A percentile compares a stretch with the other conserved stretches of the same genome.
Evolutionary conservation across 2,329 filamentous ascomycete genomes (phyloP).

Genomic region (Leptographium procerum): DNA sequence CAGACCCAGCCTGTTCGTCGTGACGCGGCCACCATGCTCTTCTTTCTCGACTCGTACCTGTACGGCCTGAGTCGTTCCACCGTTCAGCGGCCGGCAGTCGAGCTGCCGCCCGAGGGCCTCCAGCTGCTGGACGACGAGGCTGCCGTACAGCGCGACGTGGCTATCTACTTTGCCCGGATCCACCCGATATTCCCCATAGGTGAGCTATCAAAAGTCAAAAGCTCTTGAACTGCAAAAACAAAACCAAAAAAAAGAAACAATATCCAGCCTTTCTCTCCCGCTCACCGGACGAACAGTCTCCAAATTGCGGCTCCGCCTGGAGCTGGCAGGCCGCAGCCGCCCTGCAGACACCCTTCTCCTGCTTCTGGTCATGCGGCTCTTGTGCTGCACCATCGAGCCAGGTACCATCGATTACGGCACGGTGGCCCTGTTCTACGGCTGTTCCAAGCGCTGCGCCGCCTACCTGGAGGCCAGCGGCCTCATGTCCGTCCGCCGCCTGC

Average conservation of each 20-base stretch:
- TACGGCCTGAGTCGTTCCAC: constrained; percentile 1
- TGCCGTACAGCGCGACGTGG: not conserved
- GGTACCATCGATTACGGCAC: not conserved
- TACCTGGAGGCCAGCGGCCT: constrained; percentile 6
- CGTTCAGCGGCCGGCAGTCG: not conserved
- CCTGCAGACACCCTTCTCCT: constrained; percentile 3
- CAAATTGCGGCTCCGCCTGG: not conserved
- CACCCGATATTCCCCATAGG: constrained; percentile 9
- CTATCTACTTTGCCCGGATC: constrained; percentile 3
- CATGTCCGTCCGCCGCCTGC: constrained; percentile 5
- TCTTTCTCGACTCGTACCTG: constrained; percentile 12
- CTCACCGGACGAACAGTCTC: not conserved
- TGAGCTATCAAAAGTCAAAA: no score
- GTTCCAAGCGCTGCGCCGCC: constrained; percentile 3
- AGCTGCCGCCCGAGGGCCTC: constrained; percentile 3
- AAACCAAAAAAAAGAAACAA: no score
- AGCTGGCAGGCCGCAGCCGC: not conserved
- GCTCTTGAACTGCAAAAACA: no score
- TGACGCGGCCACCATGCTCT: constrained; percentile 5
- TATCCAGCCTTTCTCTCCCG: no score
- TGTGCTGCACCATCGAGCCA: not conserved
- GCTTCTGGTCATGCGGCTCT: constrained; percentile 3
- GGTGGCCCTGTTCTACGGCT: not conserved
- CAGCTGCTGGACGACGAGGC: not conserved
- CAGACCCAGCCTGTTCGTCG: no score